Evolutionary conservation across 768 basidiomycete species (phyloP).

Genomic region (Cubamyces sp.): DNA sequence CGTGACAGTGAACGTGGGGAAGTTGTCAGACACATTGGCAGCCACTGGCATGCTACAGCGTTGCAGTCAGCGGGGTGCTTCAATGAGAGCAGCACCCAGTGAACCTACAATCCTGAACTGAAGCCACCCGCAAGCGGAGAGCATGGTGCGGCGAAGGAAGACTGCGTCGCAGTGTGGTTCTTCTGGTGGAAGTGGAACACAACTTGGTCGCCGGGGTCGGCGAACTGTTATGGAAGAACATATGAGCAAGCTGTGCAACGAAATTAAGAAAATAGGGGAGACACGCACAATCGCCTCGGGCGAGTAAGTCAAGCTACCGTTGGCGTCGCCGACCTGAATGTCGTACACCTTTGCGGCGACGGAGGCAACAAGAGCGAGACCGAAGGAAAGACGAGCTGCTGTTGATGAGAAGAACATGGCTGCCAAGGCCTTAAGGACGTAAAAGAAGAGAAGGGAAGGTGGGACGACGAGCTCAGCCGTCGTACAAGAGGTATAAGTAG

Average conservation of each 20-base stretch:
- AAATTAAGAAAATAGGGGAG: not conserved
- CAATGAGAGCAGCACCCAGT: too few species aligned
- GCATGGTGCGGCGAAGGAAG: slow-evolving; percentile 51
- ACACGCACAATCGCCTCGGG: slow-evolving; percentile 58
- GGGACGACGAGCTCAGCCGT: slow-evolving; percentile 41
- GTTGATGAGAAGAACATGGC: slow-evolving; percentile 22
- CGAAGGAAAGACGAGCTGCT: slow-evolving; percentile 41
- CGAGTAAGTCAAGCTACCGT: slow-evolving; percentile 45
- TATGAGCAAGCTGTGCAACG: not conserved
- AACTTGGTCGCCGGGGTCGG: slow-evolving; percentile 58
- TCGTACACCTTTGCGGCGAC: slow-evolving; percentile 54
- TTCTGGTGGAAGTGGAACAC: slow-evolving; percentile 63
- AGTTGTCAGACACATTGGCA: slow-evolving; percentile 50
- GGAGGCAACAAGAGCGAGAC: slow-evolving; percentile 53
- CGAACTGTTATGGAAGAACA: slow-evolving; percentile 38
- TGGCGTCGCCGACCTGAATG: slow-evolving; percentile 56
- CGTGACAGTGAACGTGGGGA: slow-evolving; percentile 53
- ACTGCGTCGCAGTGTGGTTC: slow-evolving; percentile 46
- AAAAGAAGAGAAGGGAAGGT: slow-evolving; percentile 44
- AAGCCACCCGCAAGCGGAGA: slow-evolving; percentile 54
- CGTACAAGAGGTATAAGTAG: slow-evolving; percentile 27
- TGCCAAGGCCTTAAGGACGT: slow-evolving; percentile 5
- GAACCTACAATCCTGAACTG: slow-evolving; percentile 61
- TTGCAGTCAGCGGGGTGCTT: not conserved
- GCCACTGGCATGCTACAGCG: slow-evolving; percentile 52